Percentiles rank a stretch among this genome's conserved stretches.
phyloP scores from a whole-genome alignment of 805 yeast genomes.

The Cyberlindnera xishuangbannaensis region DNA sequence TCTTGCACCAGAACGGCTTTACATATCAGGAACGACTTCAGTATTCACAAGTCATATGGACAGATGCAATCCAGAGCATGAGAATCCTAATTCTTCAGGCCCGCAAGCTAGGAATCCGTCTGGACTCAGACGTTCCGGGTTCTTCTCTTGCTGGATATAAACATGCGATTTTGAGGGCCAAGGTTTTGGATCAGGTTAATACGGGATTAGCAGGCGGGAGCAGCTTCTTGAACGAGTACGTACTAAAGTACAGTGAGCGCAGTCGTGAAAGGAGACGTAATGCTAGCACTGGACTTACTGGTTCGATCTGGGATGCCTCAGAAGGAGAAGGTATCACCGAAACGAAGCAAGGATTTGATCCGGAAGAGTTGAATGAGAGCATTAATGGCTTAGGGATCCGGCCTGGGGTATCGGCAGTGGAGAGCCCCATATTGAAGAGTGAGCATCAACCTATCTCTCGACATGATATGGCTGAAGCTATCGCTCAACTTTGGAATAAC shows the following conservation, averaged over 20 bases:
- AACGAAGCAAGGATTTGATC: constrained; percentile 5
- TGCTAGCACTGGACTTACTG: constrained; percentile 51
- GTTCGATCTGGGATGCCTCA: constrained; percentile 24
- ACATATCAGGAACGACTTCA: constrained; percentile 70
- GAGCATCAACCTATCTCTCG: constrained; percentile 27
- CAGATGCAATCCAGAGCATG: constrained; percentile 84
- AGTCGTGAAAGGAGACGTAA: constrained; percentile 45
- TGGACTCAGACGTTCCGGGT: constrained; percentile 58
- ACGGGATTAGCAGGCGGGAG: constrained; percentile 63
- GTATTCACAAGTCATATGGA: constrained; percentile 88
- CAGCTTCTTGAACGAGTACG: constrained; percentile 56
- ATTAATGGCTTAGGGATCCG: constrained; percentile 16
- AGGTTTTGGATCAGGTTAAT: constrained; percentile 57
- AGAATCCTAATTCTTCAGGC: constrained; percentile 73
- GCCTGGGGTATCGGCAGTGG: constrained; percentile 22
- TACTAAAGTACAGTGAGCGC: constrained; percentile 52
- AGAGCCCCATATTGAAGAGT: constrained; percentile 10
- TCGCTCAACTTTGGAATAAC: constrained; percentile 58
- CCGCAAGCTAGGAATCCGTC: constrained; percentile 51
- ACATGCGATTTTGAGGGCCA: constrained; percentile 47
- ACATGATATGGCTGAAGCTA: constrained; percentile 64
- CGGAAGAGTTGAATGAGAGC: constrained; percentile 19
- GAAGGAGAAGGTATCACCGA: no score
- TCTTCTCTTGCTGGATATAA: constrained; percentile 42
- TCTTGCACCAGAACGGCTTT: constrained; percentile 84